These are phyloP conservation scores for Phylloporus arenicola DNA, from an alignment of 768 basidiomycete genomes.

Conservation along the genomic window DNA sequence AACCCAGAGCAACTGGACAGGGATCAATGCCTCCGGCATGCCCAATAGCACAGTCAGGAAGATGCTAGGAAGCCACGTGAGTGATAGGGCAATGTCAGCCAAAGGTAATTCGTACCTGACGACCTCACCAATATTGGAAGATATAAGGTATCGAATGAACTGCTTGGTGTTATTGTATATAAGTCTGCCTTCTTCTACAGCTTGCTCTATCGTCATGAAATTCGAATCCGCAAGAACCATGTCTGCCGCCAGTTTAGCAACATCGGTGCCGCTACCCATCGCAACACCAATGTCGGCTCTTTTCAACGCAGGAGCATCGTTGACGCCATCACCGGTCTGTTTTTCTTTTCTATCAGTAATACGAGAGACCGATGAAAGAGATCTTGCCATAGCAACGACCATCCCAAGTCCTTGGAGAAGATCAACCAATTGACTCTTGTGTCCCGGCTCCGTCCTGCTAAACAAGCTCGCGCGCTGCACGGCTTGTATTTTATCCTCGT, in stretches of 20 bases:
- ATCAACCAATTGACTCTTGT: conserved; percentile 94
- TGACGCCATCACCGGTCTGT: conserved; percentile 95
- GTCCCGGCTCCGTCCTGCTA: conserved; percentile 88
- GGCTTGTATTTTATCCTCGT: conserved; percentile 77
- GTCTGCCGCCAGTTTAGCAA: conserved; percentile 95
- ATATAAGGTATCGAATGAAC: conserved; percentile 98
- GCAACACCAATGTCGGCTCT: conserved; percentile 98
- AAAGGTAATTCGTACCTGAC: conserved; percentile 49
- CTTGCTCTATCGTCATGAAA: conserved; percentile 94
- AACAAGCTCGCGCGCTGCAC: conserved; percentile 89
- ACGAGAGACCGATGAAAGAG: conserved; percentile 6
- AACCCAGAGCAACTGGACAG: conserved; percentile 97
- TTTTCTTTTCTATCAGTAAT: conserved; percentile 1
- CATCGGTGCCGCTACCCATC: conserved; percentile 98
- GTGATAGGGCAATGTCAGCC: neutral
- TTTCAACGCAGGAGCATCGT: conserved; percentile 95
- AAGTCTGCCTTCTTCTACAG: conserved; percentile 94
- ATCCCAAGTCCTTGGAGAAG: conserved; percentile 85
- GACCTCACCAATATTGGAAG: conserved; percentile 96
- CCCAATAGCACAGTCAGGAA: conserved; percentile 96
- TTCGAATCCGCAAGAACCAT: conserved; percentile 98
- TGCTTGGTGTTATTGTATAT: conserved; percentile 99
- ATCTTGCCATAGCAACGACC: conserved; percentile 88
- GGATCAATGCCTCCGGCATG: conserved; percentile 99
- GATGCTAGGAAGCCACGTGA: conserved; percentile 49